A percentile compares a stretch with the other conserved stretches of the same genome.
These are phyloP conservation scores for Thraustotheca clavata DNA, from an alignment of 352 stramenopile genomes.

Conservation along the genomic window DNA sequence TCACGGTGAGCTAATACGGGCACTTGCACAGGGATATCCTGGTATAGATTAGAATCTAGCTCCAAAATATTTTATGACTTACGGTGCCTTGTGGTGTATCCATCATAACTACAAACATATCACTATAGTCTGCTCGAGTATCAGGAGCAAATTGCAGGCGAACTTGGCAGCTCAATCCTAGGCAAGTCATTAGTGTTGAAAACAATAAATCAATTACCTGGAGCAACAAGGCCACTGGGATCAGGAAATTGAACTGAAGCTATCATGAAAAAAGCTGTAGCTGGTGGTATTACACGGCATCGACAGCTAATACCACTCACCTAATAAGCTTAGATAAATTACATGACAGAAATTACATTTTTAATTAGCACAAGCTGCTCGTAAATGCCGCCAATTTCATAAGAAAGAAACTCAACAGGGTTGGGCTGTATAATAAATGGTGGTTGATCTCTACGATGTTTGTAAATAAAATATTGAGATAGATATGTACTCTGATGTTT, in stretches of 20 bases:
- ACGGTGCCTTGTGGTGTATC: conserved; percentile 29
- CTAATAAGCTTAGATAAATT: not conserved
- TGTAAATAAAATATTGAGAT: not conserved
- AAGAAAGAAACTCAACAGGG: conserved; percentile 52
- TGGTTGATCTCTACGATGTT: not conserved
- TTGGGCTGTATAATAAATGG: conserved; percentile 47
- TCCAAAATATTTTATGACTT: not conserved
- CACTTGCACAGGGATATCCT: conserved; percentile 24
- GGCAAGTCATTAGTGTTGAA: not conserved
- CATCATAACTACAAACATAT: conserved; percentile 44
- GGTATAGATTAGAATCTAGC: not conserved
- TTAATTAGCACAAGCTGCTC: conserved; percentile 57
- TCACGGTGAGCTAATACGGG: conserved; percentile 37
- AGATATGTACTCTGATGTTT: not conserved
- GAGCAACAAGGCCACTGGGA: conserved; percentile 47
- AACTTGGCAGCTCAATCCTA: conserved; percentile 51
- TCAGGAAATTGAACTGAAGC: conserved; percentile 42
- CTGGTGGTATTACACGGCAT: conserved; percentile 49
- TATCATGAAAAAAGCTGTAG: conserved; percentile 57
- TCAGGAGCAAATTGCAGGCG: conserved; percentile 54
- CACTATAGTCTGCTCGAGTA: conserved; percentile 66
- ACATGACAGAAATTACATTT: conserved; percentile 26
- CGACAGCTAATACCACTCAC: conserved; percentile 41
- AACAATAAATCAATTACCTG: conserved; percentile 21
- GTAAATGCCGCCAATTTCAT: conserved; percentile 67